phyloP scores from a whole-genome alignment of 108 stramenopile species.

The Nitzschia inconspicua region DNA sequence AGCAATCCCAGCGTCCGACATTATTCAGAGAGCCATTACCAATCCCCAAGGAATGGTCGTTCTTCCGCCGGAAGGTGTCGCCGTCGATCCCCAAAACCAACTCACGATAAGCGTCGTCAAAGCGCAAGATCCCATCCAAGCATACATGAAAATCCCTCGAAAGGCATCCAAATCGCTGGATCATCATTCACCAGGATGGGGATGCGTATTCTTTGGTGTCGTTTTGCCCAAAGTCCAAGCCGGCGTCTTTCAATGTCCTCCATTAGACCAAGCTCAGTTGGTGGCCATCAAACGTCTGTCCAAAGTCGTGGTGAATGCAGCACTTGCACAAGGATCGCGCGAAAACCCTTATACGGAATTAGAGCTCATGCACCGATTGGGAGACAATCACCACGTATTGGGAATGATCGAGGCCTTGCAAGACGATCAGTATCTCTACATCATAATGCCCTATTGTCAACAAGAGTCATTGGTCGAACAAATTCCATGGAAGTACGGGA shows the following conservation, averaged over 20 bases:
- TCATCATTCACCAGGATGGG: conserved; percentile 43
- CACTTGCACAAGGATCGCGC: conserved; percentile 14
- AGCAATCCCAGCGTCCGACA: conserved; percentile 7
- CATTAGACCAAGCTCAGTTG: conserved; percentile 5
- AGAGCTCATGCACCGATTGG: conserved; percentile 36
- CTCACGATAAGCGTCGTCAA: conserved; percentile 7
- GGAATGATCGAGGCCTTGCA: conserved; percentile 36
- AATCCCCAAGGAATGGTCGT: neutral
- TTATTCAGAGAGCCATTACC: too few species aligned
- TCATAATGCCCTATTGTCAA: conserved; percentile 58
- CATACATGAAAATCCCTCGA: conserved; percentile 22
- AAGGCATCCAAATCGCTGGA: conserved; percentile 8
- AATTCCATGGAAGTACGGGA: conserved; percentile 18
- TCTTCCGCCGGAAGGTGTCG: neutral
- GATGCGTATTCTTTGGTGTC: conserved; percentile 34
- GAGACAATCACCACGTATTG: conserved; percentile 49
- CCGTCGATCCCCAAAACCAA: neutral
- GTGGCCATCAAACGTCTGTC: conserved; percentile 51
- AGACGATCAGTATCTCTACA: conserved; percentile 67
- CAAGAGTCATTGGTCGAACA: conserved; percentile 41
- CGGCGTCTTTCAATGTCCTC: conserved; percentile 29
- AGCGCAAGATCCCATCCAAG: conserved; percentile 15
- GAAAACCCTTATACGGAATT: conserved; percentile 52
- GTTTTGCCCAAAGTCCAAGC: conserved; percentile 18
- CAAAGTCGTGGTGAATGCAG: conserved; percentile 19